A percentile compares a stretch with the other conserved stretches of the same genome.
Conservation (phyloP, 306 rosid species). For the Medicago truncatula region DNA sequence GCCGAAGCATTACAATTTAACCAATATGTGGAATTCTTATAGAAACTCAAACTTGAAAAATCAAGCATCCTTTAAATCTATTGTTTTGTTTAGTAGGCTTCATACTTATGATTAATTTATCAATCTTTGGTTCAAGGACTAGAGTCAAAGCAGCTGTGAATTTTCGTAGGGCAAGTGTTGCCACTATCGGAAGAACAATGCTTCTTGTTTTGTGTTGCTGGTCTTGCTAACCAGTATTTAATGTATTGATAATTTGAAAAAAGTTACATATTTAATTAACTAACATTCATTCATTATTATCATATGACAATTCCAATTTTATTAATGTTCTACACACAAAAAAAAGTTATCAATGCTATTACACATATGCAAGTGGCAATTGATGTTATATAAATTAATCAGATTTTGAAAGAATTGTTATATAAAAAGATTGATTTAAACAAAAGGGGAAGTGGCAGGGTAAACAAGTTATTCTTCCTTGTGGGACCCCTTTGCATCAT, state of each 20-base stretch:
- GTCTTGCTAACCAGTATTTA: background rate
- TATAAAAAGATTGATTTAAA: background rate
- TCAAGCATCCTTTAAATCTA: slow-evolving; percentile 26
- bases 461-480: background rate
- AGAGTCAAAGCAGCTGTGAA: slow-evolving; percentile 18
- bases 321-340: background rate
- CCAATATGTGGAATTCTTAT: slow-evolving; percentile 6
- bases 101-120: slow-evolving; percentile 11
- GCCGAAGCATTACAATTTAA: background rate
- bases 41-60: slow-evolving; percentile 33
- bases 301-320: background rate
- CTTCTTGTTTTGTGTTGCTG: slow-evolving; percentile 15
- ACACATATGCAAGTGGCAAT: background rate
- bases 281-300: background rate
- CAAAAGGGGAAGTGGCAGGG: too few species aligned
- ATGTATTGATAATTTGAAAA: background rate
- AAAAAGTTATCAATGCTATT: too few species aligned
- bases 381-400: background rate
- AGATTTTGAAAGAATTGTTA: background rate
- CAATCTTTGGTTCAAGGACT: slow-evolving; percentile 15
- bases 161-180: slow-evolving; percentile 21
- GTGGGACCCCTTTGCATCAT: background rate
- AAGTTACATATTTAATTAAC: background rate
- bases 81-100: slow-evolving; percentile 41
- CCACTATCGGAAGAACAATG: slow-evolving; percentile 15